These are phyloP conservation scores for Kickxella alabastrina DNA, from an alignment of 192 early-diverging fungal genomes.

Conservation along the genomic window DNA sequence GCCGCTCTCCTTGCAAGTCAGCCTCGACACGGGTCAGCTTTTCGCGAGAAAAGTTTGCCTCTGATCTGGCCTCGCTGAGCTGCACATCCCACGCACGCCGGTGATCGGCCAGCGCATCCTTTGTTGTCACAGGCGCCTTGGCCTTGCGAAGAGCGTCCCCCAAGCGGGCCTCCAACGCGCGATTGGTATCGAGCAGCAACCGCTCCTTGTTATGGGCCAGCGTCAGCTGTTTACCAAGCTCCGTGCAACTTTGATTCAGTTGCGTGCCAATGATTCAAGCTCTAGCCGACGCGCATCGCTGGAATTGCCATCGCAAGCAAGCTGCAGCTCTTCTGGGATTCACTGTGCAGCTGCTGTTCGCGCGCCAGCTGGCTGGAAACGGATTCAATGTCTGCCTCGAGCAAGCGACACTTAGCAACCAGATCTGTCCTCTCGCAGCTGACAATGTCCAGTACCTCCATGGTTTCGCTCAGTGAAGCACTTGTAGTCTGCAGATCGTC, in stretches of 20 bases:
- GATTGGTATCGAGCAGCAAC: slow-evolving; percentile 11
- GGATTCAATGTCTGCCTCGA: slow-evolving; percentile 4
- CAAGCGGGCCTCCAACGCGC: slow-evolving; percentile 23
- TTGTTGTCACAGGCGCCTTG: not conserved
- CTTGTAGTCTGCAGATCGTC: not conserved
- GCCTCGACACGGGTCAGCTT: slow-evolving; percentile 2
- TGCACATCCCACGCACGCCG: slow-evolving; percentile 13
- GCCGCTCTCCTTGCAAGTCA: slow-evolving; percentile 6
- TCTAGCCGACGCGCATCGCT: slow-evolving; percentile 3
- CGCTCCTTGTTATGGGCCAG: slow-evolving; percentile 15
- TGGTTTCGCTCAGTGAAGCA: not conserved
- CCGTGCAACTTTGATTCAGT: slow-evolving; percentile 2
- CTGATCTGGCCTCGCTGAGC: slow-evolving; percentile 12
- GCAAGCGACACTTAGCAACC: not conserved
- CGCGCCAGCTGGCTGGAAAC: not conserved
- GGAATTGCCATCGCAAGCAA: slow-evolving; percentile 10
- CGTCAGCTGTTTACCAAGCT: not conserved
- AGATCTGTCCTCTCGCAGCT: slow-evolving; percentile 3
- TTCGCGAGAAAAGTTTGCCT: not conserved
- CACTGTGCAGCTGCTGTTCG: slow-evolving; percentile 4
- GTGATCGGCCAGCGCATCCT: slow-evolving; percentile 5
- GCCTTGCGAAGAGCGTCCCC: slow-evolving; percentile 7
- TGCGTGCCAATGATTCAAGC: not conserved
- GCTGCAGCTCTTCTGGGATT: not conserved
- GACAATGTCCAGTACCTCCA: slow-evolving; percentile 1